These are phyloP conservation scores for Aureobasidium leucospermi DNA, from an alignment of 2,329 filamentous ascomycete genomes.

Conservation along the genomic window DNA sequence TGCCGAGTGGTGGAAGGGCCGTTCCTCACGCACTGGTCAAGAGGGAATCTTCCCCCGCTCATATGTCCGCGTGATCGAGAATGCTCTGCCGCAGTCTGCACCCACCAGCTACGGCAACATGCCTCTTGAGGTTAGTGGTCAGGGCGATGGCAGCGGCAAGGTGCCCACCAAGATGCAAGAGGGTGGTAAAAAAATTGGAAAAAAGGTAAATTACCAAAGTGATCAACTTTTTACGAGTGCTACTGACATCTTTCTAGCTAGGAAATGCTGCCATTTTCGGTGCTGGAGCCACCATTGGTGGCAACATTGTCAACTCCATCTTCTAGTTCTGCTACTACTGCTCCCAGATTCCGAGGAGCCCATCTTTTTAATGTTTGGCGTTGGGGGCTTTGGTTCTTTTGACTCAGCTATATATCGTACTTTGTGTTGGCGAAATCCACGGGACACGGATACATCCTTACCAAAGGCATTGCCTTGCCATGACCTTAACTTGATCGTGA, in stretches of 20 bases:
- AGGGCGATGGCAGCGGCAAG: conserved; percentile 39
- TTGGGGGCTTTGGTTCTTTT: neutral
- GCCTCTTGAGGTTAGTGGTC: conserved; percentile 65
- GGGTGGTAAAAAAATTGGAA: conserved; percentile 89
- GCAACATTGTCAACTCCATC: conserved; percentile 84
- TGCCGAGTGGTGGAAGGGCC: conserved; percentile 92
- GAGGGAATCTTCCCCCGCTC: conserved; percentile 94
- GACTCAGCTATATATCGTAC: neutral
- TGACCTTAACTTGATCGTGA: no score
- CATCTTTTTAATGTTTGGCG: neutral
- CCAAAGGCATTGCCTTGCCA: neutral
- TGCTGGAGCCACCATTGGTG: conserved; percentile 83
- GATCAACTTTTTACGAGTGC: no score
- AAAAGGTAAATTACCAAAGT: conserved; percentile 50
- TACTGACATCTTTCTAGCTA: conserved; percentile 30
- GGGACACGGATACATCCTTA: no score
- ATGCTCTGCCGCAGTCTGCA: conserved; percentile 44
- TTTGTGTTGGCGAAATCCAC: neutral
- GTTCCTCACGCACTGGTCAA: conserved; percentile 70
- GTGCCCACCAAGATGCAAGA: conserved; percentile 59
- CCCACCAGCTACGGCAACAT: conserved; percentile 56
- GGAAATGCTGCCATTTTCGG: conserved; percentile 84
- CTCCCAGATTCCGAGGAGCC: neutral
- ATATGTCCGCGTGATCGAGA: conserved; percentile 69
- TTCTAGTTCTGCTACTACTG: conserved; percentile 50